Base-by-base conservation (phyloP, 306 rosid species). In the Vigna nakashimae region DNA sequence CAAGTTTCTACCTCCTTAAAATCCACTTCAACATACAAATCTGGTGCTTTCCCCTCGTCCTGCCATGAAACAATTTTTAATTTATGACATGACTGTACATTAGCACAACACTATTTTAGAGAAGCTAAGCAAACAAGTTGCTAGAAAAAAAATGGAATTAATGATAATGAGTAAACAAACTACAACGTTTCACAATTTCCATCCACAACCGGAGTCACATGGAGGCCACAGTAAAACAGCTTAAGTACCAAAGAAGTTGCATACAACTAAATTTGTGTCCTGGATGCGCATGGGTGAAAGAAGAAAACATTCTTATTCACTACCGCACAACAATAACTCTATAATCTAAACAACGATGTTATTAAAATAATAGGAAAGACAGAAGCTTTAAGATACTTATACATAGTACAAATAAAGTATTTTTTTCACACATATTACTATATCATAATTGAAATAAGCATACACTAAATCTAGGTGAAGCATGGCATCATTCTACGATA, bases 21-120 rank as follows among this genome's bases (percentile, higher is more conserved):
- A 86, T 96, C 99, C 80, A 92, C 79, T 86, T 96, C 98, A 73
- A 96, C 99, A 6, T 96, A 96, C 71, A 94, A 86, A 82, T 86
- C 60, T 0, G 97, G 97, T 73, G 92, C 93, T 73, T 78, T 90
- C 77, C 93, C 96, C 77, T 91, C 99, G 73, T 91, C 90, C 99
- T 92, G 91, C n/a, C 59, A 84, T 63, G 60, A 79, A 62, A 71
- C 74, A 6, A 80, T 4, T 64, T 51, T 77, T 24, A 63, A 64
- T 45, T 83, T 57, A 80, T 57, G 74, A 71, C 60, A 80, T 57
- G 74, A 71, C 60, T 36, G 58, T 38, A 71, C 48, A 78, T 49
- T 14, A 34, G 65, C 74, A 56, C 22, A 55, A 73, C 32, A n/a
- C 66, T 49, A 73, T 38, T 49, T 58, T 17, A 71, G 42, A 43